Evolutionary conservation across 345 rosid species (phyloP).

Genomic region (Syzygium jambos): DNA sequence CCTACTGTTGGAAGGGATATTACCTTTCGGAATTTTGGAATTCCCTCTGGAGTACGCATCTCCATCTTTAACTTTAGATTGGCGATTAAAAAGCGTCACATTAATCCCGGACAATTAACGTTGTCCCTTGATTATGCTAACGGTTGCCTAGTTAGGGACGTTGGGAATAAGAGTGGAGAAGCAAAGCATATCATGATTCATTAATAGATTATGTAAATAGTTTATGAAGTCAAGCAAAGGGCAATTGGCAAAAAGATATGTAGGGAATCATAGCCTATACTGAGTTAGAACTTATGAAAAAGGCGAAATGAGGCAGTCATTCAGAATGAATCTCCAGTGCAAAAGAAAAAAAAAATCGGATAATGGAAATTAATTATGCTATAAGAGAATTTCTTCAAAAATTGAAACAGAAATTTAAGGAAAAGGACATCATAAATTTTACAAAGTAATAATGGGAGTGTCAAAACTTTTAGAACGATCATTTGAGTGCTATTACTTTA

Average conservation of each 20-base stretch:
- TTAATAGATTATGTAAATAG: too few species aligned
- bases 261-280: background rate
- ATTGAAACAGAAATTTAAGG: background rate
- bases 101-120: background rate
- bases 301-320: background rate
- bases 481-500: background rate
- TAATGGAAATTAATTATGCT: background rate
- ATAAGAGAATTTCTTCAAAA: background rate
- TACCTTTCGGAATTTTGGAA: background rate
- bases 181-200: too few species aligned
- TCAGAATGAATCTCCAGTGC: background rate
- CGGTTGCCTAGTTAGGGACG: background rate
- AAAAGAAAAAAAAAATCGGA: background rate
- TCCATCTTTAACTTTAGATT: background rate
- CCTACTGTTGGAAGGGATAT: background rate
- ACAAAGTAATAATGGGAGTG: fast-evolving
- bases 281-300: background rate
- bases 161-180: background rate
- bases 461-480: background rate
- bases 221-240: too few species aligned
- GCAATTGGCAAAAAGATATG: too few species aligned
- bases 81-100: background rate
- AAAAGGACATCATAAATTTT: background rate
- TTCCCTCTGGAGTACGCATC: background rate
- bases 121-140: background rate